These are phyloP conservation scores for Thalassiosira profunda DNA, from an alignment of 108 stramenopile species.

Conservation along the genomic window DNA sequence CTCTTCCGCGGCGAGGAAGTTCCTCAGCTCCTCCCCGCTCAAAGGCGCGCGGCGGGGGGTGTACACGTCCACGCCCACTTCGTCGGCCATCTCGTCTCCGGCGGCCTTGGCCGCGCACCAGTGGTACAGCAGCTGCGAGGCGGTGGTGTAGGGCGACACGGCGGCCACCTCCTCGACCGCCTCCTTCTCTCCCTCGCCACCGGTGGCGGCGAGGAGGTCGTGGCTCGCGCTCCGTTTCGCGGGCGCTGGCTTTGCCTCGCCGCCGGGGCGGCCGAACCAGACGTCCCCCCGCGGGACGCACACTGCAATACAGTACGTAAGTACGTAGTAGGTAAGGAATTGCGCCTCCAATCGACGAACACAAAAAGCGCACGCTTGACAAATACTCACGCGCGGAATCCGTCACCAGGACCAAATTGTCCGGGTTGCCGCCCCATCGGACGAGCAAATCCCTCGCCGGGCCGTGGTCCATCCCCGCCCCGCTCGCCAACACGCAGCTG, in stretches of 20 bases:
- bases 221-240: no score
- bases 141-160: constrained; percentile 60
- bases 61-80: constrained; percentile 70
- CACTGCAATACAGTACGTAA: no score
- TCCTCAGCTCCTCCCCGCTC: constrained; percentile 67
- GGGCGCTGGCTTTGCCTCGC: no score
- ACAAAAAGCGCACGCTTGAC: no score
- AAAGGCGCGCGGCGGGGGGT: constrained; percentile 73
- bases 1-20: constrained; percentile 81
- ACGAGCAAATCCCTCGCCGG: constrained; percentile 86
- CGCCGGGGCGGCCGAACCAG: constrained; percentile 10
- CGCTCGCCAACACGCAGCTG: constrained; percentile 80
- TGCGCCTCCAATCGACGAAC: no score
- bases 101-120: constrained; percentile 84
- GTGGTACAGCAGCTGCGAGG: constrained; percentile 74
- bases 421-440: constrained; percentile 79
- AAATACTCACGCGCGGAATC: constrained; percentile 77
- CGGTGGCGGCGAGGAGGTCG: neutral
- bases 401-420: constrained; percentile 82
- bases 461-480: constrained; percentile 80
- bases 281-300: constrained; percentile 61
- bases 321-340: no score
- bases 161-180: neutral
- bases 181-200: neutral
- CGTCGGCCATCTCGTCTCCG: constrained; percentile 89